Percentiles rank a stretch among this genome's conserved stretches.
These are phyloP conservation scores for Pelargonium myrrhifolium DNA, from an alignment of 441 rosid species.

Conservation along the genomic window DNA sequence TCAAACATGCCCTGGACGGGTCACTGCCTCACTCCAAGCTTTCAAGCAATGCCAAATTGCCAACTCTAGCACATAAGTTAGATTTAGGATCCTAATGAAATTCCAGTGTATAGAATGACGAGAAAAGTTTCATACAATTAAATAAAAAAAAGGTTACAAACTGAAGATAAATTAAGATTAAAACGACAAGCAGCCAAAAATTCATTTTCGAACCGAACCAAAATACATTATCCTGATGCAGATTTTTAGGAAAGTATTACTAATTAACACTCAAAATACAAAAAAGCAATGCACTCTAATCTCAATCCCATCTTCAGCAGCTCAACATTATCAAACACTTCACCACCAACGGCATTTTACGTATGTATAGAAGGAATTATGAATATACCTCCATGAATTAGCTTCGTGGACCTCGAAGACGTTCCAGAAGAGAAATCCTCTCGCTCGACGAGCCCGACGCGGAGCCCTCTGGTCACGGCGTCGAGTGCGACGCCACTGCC, in stretches of 20 bases:
- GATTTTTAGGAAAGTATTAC: neutral
- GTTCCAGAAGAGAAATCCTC: constrained; percentile 95
- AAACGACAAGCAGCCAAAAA: neutral
- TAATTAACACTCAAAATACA: neutral
- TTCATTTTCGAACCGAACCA: neutral
- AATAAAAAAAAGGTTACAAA: too few relatives aligned
- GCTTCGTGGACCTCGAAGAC: constrained; percentile 91
- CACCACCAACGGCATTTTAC: too few relatives aligned
- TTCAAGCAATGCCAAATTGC: too few relatives aligned
- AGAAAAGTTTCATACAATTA: too few relatives aligned
- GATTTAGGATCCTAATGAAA: too few relatives aligned
- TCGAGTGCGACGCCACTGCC: constrained; percentile 93
- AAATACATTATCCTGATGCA: neutral
- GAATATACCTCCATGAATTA: constrained; percentile 97
- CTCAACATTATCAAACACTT: neutral
- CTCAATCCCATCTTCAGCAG: neutral
- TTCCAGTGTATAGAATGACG: too few relatives aligned
- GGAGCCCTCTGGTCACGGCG: constrained; percentile 76
- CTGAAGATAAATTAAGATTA: too few relatives aligned
- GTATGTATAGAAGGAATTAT: too few relatives aligned
- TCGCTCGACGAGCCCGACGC: constrained; percentile 84
- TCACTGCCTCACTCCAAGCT: too few relatives aligned
- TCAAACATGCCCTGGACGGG: too few relatives aligned
- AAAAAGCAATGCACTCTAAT: neutral
- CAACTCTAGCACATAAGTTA: too few relatives aligned